A percentile compares a stretch with the other conserved stretches of the same genome.
These are phyloP conservation scores for Tolypocladium album DNA, from an alignment of 2,329 filamentous ascomycete genomes.

Conservation along the genomic window DNA sequence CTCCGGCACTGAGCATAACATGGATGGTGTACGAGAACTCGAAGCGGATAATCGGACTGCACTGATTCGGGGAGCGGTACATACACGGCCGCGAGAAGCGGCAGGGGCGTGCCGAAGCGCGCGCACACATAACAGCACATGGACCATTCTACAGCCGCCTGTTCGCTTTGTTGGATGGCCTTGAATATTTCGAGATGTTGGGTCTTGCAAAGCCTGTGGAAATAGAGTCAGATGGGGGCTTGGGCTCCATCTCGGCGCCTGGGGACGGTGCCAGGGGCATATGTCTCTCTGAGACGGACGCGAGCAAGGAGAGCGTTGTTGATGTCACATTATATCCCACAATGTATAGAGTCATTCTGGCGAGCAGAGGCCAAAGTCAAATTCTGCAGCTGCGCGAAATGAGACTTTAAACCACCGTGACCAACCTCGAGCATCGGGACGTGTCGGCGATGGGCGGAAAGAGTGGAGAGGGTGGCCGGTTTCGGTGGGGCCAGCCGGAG, in stretches of 20 bases:
- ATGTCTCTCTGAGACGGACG: neutral
- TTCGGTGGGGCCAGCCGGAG: neutral
- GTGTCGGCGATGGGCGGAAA: neutral
- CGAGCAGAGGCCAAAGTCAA: neutral
- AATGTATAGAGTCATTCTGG: slow-evolving; percentile 4
- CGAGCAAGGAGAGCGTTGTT: neutral
- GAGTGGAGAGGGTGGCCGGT: neutral
- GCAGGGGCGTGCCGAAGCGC: neutral
- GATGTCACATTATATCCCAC: slow-evolving; percentile 1
- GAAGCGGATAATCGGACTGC: slow-evolving; percentile 57
- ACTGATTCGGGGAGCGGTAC: slow-evolving; percentile 12
- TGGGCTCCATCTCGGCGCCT: neutral
- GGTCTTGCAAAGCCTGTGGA: neutral
- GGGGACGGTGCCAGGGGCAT: neutral
- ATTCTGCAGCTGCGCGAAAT: neutral
- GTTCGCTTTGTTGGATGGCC: neutral
- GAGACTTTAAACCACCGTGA: neutral
- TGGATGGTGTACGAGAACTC: slow-evolving; percentile 91
- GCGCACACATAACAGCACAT: neutral
- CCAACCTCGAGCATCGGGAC: too few relatives aligned
- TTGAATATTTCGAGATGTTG: neutral
- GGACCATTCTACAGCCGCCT: neutral
- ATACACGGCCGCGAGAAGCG: neutral
- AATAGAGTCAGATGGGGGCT: neutral
- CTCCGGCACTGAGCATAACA: slow-evolving; percentile 88